Evolutionary conservation across 1,284 basidiomycete genomes (phyloP).

Genomic region (Cutaneotrichosporon sp.): DNA sequence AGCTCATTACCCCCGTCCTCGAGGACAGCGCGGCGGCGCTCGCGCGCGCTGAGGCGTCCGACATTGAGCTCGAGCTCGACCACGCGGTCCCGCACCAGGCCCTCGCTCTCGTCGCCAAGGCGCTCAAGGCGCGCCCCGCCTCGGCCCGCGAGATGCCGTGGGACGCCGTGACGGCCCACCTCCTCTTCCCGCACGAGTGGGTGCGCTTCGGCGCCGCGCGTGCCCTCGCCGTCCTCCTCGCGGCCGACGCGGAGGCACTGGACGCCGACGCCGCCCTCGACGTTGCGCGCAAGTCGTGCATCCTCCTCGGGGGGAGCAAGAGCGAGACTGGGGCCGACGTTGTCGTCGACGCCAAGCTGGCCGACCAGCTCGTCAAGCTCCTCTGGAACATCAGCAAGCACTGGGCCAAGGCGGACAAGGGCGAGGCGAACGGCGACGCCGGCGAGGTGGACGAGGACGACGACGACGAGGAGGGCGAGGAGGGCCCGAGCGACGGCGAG

Average conservation of each 20-base stretch:
- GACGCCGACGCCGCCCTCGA: constrained; percentile 62
- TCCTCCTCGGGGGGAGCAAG: constrained; percentile 72
- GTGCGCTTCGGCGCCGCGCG: constrained; percentile 81
- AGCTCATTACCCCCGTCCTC: constrained; percentile 65
- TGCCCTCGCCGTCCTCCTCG: constrained; percentile 72
- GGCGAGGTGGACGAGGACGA: constrained; percentile 41
- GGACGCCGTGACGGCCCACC: constrained; percentile 65
- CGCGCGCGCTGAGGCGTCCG: constrained; percentile 54
- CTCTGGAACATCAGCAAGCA: constrained; percentile 87
- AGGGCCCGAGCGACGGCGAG: constrained; percentile 28
- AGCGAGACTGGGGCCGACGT: constrained; percentile 35
- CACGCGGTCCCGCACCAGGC: constrained; percentile 87
- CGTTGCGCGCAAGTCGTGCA: constrained; percentile 71
- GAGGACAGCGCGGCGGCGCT: constrained; percentile 57
- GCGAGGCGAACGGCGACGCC: constrained; percentile 41
- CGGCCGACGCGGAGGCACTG: constrained; percentile 49
- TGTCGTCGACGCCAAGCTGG: constrained; percentile 69
- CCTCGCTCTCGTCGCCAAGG: constrained; percentile 67
- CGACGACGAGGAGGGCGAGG: constrained; percentile 42
- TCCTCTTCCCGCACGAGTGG: constrained; percentile 93
- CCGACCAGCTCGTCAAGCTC: constrained; percentile 90
- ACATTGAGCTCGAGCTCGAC: constrained; percentile 55
- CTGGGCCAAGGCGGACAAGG: constrained; percentile 59
- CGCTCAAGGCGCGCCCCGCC: constrained; percentile 63
- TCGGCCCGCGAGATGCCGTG: constrained; percentile 61